A percentile compares a stretch with the other conserved stretches of the same genome.
Conservation (phyloP, 345 rosid genomes). For the Durio zibethinus region DNA sequence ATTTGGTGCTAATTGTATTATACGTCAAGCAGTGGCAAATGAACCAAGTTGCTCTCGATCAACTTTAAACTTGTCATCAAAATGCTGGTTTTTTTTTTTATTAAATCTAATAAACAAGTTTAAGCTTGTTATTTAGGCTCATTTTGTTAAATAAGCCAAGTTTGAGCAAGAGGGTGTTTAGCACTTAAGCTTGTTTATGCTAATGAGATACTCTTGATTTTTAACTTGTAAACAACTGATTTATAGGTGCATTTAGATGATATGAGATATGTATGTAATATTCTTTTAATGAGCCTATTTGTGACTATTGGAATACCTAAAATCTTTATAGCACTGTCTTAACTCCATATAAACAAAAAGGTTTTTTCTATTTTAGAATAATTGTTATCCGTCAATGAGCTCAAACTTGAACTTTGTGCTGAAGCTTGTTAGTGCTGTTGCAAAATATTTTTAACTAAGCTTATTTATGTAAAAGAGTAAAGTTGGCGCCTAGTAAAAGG, state of each 20-base stretch:
- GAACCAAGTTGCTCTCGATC: neutral
- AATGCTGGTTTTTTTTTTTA: neutral
- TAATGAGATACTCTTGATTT: neutral
- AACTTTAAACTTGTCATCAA: neutral
- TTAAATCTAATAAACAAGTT: neutral
- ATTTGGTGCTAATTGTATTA: neutral
- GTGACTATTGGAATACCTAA: neutral
- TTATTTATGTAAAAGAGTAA: neutral
- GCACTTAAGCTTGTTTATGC: neutral
- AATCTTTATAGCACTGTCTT: neutral
- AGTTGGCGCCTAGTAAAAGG: neutral
- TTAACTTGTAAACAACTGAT: neutral
- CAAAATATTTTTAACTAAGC: neutral
- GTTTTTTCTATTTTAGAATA: neutral
- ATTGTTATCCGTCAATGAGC: neutral
- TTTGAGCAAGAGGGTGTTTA: neutral
- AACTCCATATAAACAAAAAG: neutral
- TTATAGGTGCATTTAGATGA: neutral
- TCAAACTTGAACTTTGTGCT: neutral
- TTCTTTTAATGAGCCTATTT: neutral
- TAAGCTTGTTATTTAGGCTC: neutral
- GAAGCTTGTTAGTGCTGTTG: neutral
- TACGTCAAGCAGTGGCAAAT: neutral
- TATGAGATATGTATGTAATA: neutral
- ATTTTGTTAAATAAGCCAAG: slow-evolving; percentile 7